Conservation (phyloP, 164 flowering plant species). For the Pachysandra terminalis region DNA sequence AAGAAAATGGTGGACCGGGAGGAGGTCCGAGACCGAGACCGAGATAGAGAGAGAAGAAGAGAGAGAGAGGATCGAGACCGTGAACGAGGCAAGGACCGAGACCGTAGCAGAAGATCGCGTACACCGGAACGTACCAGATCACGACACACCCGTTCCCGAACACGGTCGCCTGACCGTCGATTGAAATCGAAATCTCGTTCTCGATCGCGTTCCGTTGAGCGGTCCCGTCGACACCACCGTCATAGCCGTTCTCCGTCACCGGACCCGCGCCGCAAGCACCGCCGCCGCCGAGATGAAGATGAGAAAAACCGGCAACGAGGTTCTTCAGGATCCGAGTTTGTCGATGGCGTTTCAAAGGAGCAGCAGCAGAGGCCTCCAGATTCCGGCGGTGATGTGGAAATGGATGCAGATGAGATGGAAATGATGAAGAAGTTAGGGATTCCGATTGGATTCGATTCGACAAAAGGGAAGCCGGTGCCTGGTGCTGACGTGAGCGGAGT, state of each 20-base stretch:
- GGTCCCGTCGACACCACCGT: slow-evolving; percentile 38
- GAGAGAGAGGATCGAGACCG: slow-evolving; percentile 28
- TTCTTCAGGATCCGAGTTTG: slow-evolving; percentile 39
- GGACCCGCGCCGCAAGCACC: slow-evolving; percentile 32
- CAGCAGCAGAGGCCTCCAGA: slow-evolving; percentile 26
- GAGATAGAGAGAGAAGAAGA: slow-evolving; percentile 23
- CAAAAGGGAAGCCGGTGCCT: slow-evolving; percentile 90
- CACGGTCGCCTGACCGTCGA: slow-evolving; percentile 32
- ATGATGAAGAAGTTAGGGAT: slow-evolving; percentile 91
- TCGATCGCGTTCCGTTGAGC: slow-evolving; percentile 43
- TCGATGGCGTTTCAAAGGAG: slow-evolving; percentile 52
- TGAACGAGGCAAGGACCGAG: slow-evolving; percentile 39
- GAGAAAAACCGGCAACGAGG: slow-evolving; percentile 27
- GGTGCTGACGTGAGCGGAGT: slow-evolving; percentile 86
- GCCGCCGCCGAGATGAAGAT: slow-evolving; percentile 28
- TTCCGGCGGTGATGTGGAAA: slow-evolving; percentile 16
- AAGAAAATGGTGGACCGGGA: slow-evolving; percentile 12
- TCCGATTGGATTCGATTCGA: slow-evolving; percentile 86
- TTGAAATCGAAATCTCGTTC: slow-evolving; percentile 38
- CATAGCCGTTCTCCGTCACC: slow-evolving; percentile 43
- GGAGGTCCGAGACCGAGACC: slow-evolving; percentile 18
- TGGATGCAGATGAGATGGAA: slow-evolving; percentile 71
- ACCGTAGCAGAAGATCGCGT: slow-evolving; percentile 41
- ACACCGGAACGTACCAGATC: slow-evolving; percentile 49
- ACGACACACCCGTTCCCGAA: slow-evolving; percentile 37